Evolutionary conservation across 495 filamentous ascomycete species (phyloP).

Genomic region (Penicillium dipodomyicola): DNA sequence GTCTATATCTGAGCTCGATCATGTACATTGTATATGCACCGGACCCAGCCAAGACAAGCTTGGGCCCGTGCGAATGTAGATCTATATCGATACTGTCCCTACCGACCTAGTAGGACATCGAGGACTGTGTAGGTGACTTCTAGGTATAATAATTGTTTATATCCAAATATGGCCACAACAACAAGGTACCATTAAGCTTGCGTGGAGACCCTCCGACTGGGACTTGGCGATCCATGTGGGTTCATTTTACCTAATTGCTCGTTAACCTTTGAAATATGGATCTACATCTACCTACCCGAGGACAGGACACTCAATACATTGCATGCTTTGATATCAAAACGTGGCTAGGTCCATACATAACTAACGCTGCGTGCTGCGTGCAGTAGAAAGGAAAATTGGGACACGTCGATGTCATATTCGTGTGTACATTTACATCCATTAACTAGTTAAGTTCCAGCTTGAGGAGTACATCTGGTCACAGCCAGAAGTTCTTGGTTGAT

Average conservation of each 20-base stretch:
- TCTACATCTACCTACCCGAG: neutral
- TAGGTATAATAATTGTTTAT: neutral
- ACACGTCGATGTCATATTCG: constrained; percentile 4
- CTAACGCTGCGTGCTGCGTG: neutral
- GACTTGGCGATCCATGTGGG: constrained; percentile 7
- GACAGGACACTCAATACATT: neutral
- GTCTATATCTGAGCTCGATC: neutral
- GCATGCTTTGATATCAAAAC: no score
- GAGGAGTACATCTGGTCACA: neutral
- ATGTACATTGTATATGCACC: neutral
- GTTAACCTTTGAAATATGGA: neutral
- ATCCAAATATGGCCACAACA: neutral
- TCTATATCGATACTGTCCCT: neutral
- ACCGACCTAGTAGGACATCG: neutral
- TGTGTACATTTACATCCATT: constrained; percentile 11
- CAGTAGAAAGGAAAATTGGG: neutral
- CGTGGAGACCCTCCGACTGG: neutral
- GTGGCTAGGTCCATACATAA: neutral
- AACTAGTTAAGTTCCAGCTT: neutral
- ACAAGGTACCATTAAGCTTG: neutral
- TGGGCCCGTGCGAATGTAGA: constrained; percentile 6
- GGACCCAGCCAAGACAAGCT: constrained; percentile 5
- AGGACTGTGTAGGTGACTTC: neutral
- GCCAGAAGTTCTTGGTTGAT: neutral
- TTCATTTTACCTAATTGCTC: constrained; percentile 2